Evolutionary conservation across 2,329 filamentous ascomycete genomes (phyloP).

Genomic region (Sclerotinia nivalis): DNA sequence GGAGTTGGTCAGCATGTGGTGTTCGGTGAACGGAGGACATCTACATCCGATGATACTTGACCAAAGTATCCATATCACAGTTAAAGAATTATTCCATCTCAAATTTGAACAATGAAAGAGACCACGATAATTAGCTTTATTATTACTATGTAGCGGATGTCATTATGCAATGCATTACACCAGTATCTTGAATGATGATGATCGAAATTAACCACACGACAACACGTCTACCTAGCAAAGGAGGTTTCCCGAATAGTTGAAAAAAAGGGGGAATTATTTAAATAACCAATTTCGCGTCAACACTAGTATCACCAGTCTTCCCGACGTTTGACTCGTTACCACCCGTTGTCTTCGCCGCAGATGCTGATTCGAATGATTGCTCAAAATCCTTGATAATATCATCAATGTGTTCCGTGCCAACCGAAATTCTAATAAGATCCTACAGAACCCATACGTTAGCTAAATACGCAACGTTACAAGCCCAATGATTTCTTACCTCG

Average conservation of each 20-base stretch:
- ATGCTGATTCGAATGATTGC: slow-evolving; percentile 74
- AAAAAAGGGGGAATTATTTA: slow-evolving; percentile 25
- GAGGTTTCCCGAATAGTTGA: not conserved
- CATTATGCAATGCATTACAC: not conserved
- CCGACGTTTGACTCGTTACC: slow-evolving; percentile 33
- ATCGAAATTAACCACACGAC: not conserved
- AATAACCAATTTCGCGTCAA: slow-evolving; percentile 37
- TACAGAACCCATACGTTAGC: slow-evolving; percentile 41
- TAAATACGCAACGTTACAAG: not conserved
- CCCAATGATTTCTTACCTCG: slow-evolving; percentile 50
- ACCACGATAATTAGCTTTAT: not conserved
- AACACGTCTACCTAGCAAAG: not conserved
- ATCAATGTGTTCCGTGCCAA: slow-evolving; percentile 94
- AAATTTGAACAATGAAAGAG: not conserved
- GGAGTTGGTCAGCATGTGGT: not conserved
- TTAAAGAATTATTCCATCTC: not conserved
- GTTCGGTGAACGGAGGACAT: not conserved
- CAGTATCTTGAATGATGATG: not conserved
- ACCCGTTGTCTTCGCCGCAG: slow-evolving; percentile 44
- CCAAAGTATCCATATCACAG: not conserved
- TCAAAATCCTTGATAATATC: slow-evolving; percentile 96
- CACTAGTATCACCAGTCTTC: slow-evolving; percentile 28
- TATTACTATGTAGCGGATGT: not conserved
- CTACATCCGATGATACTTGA: not conserved
- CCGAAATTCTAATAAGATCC: slow-evolving; percentile 92